These are phyloP conservation scores for Xerocomus potaroensis DNA, from an alignment of 768 basidiomycete genomes.

Conservation along the genomic window DNA sequence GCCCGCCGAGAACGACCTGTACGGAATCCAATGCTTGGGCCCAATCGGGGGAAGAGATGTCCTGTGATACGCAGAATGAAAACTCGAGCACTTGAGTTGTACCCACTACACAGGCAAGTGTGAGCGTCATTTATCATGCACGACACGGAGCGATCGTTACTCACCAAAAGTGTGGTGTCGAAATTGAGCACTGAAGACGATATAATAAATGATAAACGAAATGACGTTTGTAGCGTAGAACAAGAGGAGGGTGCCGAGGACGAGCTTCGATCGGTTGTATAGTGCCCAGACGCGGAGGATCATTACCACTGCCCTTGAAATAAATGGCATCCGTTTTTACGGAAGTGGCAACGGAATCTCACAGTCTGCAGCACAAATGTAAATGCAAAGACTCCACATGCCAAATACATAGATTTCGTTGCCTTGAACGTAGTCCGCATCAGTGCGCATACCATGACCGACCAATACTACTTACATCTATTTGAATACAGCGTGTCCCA, in stretches of 20 bases:
- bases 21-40: too few relatives aligned
- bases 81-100: background rate
- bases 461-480: background rate
- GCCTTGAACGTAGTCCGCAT: background rate
- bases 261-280: background rate
- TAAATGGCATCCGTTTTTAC: background rate
- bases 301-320: background rate
- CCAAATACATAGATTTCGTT: background rate
- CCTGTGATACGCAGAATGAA: background rate
- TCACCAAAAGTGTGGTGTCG: background rate
- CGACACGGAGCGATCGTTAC: background rate
- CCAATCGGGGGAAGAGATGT: background rate
- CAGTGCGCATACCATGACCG: background rate
- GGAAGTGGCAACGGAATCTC: background rate
- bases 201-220: background rate
- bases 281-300: conserved; percentile 1
- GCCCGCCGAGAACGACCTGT: background rate
- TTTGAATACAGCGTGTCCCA: background rate
- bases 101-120: background rate
- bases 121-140: background rate
- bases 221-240: background rate
- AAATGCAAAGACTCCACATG: background rate
- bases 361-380: conserved; percentile 3
- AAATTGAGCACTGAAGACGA: too few relatives aligned
- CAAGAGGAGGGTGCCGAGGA: background rate